phyloP scores from a whole-genome alignment of 768 basidiomycete species.

The Hortiboletus flavorubellus region DNA sequence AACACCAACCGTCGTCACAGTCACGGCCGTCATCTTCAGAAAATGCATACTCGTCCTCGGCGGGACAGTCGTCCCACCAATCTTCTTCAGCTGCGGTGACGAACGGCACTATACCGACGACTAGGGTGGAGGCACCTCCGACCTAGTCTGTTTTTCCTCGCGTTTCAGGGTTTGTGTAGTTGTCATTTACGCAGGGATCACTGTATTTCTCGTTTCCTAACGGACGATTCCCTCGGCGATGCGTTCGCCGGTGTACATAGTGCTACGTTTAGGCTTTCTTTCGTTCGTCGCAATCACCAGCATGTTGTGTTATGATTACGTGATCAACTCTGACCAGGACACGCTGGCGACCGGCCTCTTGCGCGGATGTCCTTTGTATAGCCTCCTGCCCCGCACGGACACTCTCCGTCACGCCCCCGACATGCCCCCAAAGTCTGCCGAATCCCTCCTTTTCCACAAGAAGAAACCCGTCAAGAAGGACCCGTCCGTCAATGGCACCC shows the following conservation, averaged over 20 bases:
- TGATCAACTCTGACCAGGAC: slow-evolving; percentile 15
- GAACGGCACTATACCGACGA: slow-evolving; percentile 38
- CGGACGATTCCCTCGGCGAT: slow-evolving; percentile 24
- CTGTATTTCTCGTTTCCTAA: slow-evolving; percentile 22
- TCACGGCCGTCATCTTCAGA: slow-evolving; percentile 65
- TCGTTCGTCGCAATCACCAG: slow-evolving; percentile 9
- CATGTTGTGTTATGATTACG: slow-evolving; percentile 20
- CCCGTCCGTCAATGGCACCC: slow-evolving; percentile 11
- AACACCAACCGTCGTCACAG: slow-evolving; percentile 34
- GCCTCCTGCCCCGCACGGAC: background rate
- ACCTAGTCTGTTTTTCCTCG: slow-evolving; percentile 25
- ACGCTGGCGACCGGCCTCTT: background rate
- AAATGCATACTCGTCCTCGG: slow-evolving; percentile 47
- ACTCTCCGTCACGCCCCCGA: background rate
- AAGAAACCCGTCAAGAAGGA: slow-evolving; percentile 43
- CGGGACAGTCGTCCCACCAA: slow-evolving; percentile 32
- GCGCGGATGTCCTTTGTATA: slow-evolving; percentile 5
- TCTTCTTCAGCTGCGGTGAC: slow-evolving; percentile 32
- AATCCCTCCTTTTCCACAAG: slow-evolving; percentile 64
- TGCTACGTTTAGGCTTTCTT: slow-evolving; percentile 11
- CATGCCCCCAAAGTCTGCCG: slow-evolving; percentile 36
- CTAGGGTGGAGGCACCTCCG: slow-evolving; percentile 43
- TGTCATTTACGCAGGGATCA: slow-evolving; percentile 20
- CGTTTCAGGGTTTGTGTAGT: slow-evolving; percentile 17
- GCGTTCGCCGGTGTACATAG: slow-evolving; percentile 31